Evolutionary conservation across 768 basidiomycete genomes (phyloP), one percentile per base, ranked within the genome.

Genomic region (Plicaturopsis crispa): DNA sequence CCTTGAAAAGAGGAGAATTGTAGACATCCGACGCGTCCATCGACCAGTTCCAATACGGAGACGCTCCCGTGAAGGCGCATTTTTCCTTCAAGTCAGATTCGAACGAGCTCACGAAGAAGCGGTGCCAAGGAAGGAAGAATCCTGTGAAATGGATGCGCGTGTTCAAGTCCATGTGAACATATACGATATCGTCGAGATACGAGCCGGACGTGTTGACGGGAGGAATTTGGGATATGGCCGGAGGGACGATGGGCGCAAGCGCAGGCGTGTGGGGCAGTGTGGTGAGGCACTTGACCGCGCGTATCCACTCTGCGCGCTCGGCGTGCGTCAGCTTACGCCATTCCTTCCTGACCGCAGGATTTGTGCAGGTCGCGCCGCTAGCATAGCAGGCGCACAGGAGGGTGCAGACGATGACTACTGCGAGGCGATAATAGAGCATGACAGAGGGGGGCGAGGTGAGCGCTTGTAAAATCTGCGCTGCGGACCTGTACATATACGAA

Each of bases 261-360:
- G n/a, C 19, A 3, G 13, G 6, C 19, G 42, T 33, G 24, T 45
- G 37, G 4, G 46, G 52, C 7, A 43, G 30, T 5, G 41, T 44
- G 8, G 44, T 38, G 8, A 54, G 46, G 38, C 52, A 54, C 50
- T 45, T 48, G 5, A 51, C 47, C 4, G 47, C 44, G 4, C 30
- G n/a, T 14, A 51, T 44, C 49, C 49, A 51, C 13, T 48, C 37
- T 1, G 42, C 34, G 4, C 40, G 38, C 36, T 51, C 47, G 6
- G 23, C 33, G 23, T 12, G 31, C 5, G 33, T 41, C 14, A 51
- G 35, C 11, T 46, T 37, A n/a, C 49, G 49, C 49, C 49, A 51
- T 40, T 51, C 49, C 35, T 41, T 51, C 5, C 49, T 24, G 12
- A 51, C 42, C 5, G 42, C 38, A n/a, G 49, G 49, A 4, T 44